phyloP scores from a whole-genome alignment of 2,329 filamentous ascomycete genomes.

The Aspergillus carbonarius region DNA sequence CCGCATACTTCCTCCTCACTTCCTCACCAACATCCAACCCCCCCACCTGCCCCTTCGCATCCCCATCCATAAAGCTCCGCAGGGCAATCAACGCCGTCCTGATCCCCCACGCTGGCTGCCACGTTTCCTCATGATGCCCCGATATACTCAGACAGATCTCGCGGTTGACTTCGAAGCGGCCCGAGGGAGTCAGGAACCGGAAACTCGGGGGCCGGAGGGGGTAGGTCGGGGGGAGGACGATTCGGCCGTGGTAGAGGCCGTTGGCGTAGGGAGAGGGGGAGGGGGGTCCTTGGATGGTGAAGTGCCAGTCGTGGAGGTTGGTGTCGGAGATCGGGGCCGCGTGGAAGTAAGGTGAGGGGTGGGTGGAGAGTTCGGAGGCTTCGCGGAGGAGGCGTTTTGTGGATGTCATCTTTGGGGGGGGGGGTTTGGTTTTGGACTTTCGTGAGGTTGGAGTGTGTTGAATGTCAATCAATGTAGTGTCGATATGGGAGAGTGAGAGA shows the following conservation, averaged over 20 bases:
- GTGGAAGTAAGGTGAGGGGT: constrained; percentile 80
- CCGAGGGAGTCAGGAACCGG: constrained; percentile 87
- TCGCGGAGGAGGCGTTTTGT: constrained; percentile 64
- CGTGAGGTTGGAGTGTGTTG: background rate
- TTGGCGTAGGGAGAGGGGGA: constrained; percentile 70
- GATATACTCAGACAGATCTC: constrained; percentile 95
- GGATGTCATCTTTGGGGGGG: constrained; percentile 21
- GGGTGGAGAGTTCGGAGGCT: constrained; percentile 77
- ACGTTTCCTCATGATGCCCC: constrained; percentile 95
- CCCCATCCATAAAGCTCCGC: constrained; percentile 89
- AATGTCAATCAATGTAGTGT: background rate
- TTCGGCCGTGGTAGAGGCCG: constrained; percentile 94
- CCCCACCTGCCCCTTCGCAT: constrained; percentile 82
- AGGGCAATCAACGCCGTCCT: constrained; percentile 80
- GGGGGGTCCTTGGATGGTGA: constrained; percentile 89
- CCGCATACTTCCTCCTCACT: constrained; percentile 68
- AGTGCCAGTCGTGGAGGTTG: constrained; percentile 98
- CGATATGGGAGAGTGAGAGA: too few species aligned
- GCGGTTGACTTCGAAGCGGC: constrained; percentile 91
- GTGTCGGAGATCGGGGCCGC: constrained; percentile 76
- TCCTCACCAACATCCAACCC: constrained; percentile 74
- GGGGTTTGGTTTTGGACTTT: background rate
- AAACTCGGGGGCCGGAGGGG: constrained; percentile 92
- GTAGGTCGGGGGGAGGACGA: constrained; percentile 84
- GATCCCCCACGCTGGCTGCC: constrained; percentile 98